Percentiles rank a stretch among this genome's conserved stretches.
Evolutionary conservation across 2,329 filamentous ascomycete genomes (phyloP).

Genomic region (Aspergillus sp.): DNA sequence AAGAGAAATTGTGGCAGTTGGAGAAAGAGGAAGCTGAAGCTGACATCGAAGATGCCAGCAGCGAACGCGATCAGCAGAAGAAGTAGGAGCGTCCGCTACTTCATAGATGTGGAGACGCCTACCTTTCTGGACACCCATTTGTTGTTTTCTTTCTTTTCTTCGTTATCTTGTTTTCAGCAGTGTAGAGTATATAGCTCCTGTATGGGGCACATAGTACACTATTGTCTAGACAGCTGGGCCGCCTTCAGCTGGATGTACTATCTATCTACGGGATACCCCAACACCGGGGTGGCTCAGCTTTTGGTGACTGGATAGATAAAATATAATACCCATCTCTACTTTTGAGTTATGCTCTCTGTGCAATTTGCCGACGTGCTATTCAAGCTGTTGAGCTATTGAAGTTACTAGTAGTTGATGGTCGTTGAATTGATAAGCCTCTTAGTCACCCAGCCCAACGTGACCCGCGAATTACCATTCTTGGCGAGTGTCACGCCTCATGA

Average conservation of each 20-base stretch:
- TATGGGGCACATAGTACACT: conserved; percentile 7
- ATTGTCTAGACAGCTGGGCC: conserved; percentile 8
- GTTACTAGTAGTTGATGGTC: background rate
- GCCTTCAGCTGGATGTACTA: conserved; percentile 11
- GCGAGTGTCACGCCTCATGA: conserved; percentile 10
- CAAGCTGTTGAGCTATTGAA: no score
- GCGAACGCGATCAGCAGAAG: conserved; percentile 10
- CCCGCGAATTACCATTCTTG: conserved; percentile 6
- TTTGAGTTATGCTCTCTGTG: background rate
- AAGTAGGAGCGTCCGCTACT: background rate
- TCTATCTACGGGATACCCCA: conserved; percentile 9
- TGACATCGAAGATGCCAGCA: conserved; percentile 22
- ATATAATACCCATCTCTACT: conserved; percentile 20
- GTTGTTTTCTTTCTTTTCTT: conserved; percentile 9
- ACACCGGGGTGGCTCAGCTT: background rate
- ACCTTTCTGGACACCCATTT: background rate
- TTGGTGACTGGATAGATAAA: conserved; percentile 20
- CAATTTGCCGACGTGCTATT: background rate
- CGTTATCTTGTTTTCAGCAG: conserved; percentile 10
- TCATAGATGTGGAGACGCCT: background rate
- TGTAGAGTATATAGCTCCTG: conserved; percentile 9
- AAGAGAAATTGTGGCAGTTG: conserved; percentile 55
- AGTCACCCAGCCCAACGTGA: conserved; percentile 12
- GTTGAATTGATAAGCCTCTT: conserved; percentile 13
- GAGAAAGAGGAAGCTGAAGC: conserved; percentile 41